Conservation (phyloP, 2,329 filamentous ascomycete genomes). For the Ceratocystis cacaofunesta region DNA sequence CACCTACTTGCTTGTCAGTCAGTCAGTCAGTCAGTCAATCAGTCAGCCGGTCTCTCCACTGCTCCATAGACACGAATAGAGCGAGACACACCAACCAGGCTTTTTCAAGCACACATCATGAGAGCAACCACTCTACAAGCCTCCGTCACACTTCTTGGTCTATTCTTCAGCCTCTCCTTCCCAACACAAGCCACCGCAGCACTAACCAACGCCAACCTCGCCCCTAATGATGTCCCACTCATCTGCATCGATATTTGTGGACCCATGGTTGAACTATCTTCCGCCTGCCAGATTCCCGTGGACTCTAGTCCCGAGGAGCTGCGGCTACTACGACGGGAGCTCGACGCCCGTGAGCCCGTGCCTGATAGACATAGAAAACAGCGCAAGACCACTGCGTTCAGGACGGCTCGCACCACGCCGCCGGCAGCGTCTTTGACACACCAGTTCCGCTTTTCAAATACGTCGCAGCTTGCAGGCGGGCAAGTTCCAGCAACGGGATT, state of each 20-base stretch:
- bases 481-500: not conserved
- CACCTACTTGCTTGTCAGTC: not conserved
- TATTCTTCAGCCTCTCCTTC: constrained; percentile 20
- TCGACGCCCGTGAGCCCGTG: not conserved
- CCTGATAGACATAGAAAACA: not conserved
- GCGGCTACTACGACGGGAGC: not conserved
- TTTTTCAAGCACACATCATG: constrained; percentile 7
- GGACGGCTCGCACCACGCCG: not conserved
- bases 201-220: constrained; percentile 23
- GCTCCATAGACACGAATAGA: not conserved
- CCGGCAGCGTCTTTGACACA: not conserved
- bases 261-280: constrained; percentile 30
- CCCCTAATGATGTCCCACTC: constrained; percentile 26
- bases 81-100: not conserved
- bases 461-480: not conserved
- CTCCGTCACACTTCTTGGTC: not conserved
- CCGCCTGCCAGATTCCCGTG: constrained; percentile 23
- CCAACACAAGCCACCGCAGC: constrained; percentile 22
- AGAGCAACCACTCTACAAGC: constrained; percentile 4
- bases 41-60: not conserved
- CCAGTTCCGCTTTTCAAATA: not conserved
- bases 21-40: not conserved
- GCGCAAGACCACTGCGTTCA: not conserved
- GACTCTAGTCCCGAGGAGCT: not conserved
- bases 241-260: constrained; percentile 30